A percentile compares a stretch with the other conserved stretches of the same genome.
Evolutionary conservation across 805 yeast species (phyloP).

Genomic region (Lachancea sp.): DNA sequence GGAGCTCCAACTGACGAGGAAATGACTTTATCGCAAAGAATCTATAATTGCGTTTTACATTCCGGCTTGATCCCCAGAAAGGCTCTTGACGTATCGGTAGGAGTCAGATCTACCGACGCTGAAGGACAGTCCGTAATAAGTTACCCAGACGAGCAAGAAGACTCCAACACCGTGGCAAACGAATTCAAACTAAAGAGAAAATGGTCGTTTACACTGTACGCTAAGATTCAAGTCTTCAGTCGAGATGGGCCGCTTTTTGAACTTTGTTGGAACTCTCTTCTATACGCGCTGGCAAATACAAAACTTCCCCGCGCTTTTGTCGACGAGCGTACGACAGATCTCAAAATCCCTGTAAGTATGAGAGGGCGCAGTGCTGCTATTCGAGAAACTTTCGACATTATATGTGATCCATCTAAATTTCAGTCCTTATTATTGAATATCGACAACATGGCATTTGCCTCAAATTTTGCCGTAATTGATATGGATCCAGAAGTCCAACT

Average conservation of each 20-base stretch:
- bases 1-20: slow-evolving; percentile 88
- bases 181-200: slow-evolving; percentile 37
- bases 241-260: slow-evolving; percentile 80
- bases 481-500: slow-evolving; percentile 33
- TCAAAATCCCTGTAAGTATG: slow-evolving; percentile 46
- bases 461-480: slow-evolving; percentile 56
- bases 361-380: slow-evolving; percentile 44
- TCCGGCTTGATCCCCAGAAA: slow-evolving; percentile 46
- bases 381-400: slow-evolving; percentile 45
- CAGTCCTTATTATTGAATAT: slow-evolving; percentile 37
- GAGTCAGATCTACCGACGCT: slow-evolving; percentile 44
- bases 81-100: slow-evolving; percentile 40
- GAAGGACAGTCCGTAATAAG: slow-evolving; percentile 44
- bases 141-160: slow-evolving; percentile 39
- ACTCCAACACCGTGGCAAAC: slow-evolving; percentile 20
- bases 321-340: slow-evolving; percentile 53
- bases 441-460: slow-evolving; percentile 36
- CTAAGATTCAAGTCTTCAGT: slow-evolving; percentile 69
- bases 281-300: slow-evolving; percentile 54
- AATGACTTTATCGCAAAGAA: slow-evolving; percentile 60
- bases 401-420: slow-evolving; percentile 46
- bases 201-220: slow-evolving; percentile 57
- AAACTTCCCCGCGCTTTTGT: slow-evolving; percentile 62
- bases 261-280: slow-evolving; percentile 60
- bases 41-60: slow-evolving; percentile 55